Evolutionary conservation across 352 stramenopile species (phyloP).

Genomic region (Phytophthora tentaculata): DNA sequence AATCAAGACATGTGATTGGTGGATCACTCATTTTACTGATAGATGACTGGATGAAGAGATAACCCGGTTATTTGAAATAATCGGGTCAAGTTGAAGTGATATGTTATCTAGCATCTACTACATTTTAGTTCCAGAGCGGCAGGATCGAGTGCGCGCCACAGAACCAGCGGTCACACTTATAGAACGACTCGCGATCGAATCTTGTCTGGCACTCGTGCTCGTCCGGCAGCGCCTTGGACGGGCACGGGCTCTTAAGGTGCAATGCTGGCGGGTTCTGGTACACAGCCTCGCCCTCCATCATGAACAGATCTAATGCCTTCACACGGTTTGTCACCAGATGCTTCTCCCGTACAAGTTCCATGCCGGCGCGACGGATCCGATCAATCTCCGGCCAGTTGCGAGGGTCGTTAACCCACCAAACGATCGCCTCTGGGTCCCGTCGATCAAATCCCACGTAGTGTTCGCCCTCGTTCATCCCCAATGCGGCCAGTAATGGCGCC

Average conservation of each 20-base stretch:
- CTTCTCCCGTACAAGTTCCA: conserved; percentile 58
- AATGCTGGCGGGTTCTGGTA: conserved; percentile 55
- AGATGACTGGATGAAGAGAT: conserved; percentile 7
- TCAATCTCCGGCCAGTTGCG: conserved; percentile 63
- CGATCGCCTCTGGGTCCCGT: conserved; percentile 45
- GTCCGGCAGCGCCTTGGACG: conserved; percentile 56
- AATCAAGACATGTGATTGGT: conserved; percentile 7
- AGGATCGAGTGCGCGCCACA: conserved; percentile 64
- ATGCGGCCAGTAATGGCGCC: conserved; percentile 48
- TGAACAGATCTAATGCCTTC: conserved; percentile 62
- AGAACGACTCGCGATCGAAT: conserved; percentile 57
- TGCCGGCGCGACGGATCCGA: conserved; percentile 59
- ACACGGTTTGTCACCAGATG: conserved; percentile 72
- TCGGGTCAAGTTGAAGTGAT: conserved; percentile 13
- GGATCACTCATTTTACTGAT: not conserved
- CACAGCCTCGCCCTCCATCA: conserved; percentile 49
- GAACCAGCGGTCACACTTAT: conserved; percentile 83
- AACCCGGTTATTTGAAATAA: conserved; percentile 2
- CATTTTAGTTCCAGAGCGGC: conserved; percentile 22
- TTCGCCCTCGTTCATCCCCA: conserved; percentile 62
- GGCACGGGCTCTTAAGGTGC: conserved; percentile 55
- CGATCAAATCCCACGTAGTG: conserved; percentile 76
- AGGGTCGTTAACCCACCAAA: conserved; percentile 61
- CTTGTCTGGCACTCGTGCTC: conserved; percentile 49
- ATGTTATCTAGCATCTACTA: conserved; percentile 16